Evolutionary conservation across 1,139 yeast species (phyloP).

Genomic region (Hemisphaericaspora xylanilytica): DNA sequence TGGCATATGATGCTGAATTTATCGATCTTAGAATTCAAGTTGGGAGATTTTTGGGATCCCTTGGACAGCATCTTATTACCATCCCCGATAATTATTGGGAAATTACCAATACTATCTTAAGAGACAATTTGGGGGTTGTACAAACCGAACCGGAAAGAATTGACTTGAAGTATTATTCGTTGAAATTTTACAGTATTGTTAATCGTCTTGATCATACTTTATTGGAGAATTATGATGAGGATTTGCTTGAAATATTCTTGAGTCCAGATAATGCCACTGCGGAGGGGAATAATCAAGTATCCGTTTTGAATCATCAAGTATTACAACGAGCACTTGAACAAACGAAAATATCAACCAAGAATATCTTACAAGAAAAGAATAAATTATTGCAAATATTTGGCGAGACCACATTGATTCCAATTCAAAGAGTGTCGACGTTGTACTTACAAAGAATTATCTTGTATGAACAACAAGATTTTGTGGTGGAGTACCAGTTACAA

Average conservation of each 20-base stretch:
- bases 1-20: conserved; percentile 58
- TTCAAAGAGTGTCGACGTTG: conserved; percentile 37
- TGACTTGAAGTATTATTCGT: conserved; percentile 46
- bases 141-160: conserved; percentile 36
- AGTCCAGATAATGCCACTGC: conserved; percentile 22
- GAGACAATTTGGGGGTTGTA: conserved; percentile 52
- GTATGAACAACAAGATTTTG: conserved; percentile 51
- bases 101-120: conserved; percentile 38
- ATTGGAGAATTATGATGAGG: conserved; percentile 26
- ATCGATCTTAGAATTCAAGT: conserved; percentile 50
- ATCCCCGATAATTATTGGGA: conserved; percentile 35
- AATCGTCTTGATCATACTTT: conserved; percentile 6
- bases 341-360: conserved; percentile 10
- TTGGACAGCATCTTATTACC: conserved; percentile 18
- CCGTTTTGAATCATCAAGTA: conserved; percentile 31
- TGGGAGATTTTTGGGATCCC: conserved; percentile 44
- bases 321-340: conserved; percentile 23
- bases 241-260: conserved; percentile 37
- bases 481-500: conserved; percentile 58
- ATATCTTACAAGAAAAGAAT: conserved; percentile 16
- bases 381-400: conserved; percentile 24
- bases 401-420: conserved; percentile 20
- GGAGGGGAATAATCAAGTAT: conserved; percentile 30
- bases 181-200: conserved; percentile 36
- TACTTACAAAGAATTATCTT: conserved; percentile 36